Base-by-base conservation (phyloP, 192 early-diverging fungal genomes). In the Diversispora eburnea region DNA sequence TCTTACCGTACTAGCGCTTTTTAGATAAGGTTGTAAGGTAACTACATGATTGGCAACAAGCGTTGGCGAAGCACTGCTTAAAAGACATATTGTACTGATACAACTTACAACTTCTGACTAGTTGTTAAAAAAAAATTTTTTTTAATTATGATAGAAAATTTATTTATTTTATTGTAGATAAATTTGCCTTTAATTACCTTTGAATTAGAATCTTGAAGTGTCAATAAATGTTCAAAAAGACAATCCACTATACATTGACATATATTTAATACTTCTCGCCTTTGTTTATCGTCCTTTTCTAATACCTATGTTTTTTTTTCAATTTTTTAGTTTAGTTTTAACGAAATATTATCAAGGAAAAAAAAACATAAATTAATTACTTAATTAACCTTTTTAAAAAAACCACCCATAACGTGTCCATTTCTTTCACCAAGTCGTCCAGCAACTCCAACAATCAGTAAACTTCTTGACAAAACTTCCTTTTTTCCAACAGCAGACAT, bases 181-280 rank as follows among this genome's bases (percentile, higher is more conserved):
- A 6, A 63, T 8, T 10, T 22, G 7, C 17, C 2, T 42, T 42
- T 54, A 54, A 62, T 9, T 42, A 73, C 67, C 17, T 71, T 76
- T 56, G 74, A 75, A 15, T 71, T 70, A 4, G 75, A 67, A 66
- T 93, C 91, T 41, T 95, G 91, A 1, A 89, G 79, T 13, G 76
- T 77, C 49, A 93, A 78, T 46, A 93, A 77, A 57, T 84, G 83
- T 42, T 94, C 93, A 77, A 92, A 84, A 0, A 94, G 80, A 49
- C 90, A 88, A 67, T 95, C 91, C 9, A 93, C 88, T 46, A 93
- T 81, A 67, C 83, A 86, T 41, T 84, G 83, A 22, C 87, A 84
- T 15, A 92, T 83, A 47, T 80, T 77, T 64, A 85, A 49, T 17
- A 90, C 80, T 61, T 82, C 78, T 12, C 57, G 47, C 66, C 56